Percentiles rank a stretch among this genome's conserved stretches.
These are phyloP conservation scores for Ehretia macrophylla DNA, from an alignment of 257 asterid genomes.

Conservation along the genomic window DNA sequence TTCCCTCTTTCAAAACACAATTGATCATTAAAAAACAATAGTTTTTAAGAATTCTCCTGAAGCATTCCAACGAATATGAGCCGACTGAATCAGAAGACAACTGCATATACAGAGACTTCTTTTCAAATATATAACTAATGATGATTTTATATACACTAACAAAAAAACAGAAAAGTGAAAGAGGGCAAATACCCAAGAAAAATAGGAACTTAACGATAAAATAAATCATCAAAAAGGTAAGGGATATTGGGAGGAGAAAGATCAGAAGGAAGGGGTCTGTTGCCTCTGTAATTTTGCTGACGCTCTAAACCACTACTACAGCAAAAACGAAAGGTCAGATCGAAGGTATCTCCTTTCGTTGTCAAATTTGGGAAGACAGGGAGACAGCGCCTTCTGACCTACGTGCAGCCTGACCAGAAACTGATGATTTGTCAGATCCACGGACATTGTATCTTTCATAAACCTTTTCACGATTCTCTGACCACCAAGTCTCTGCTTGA, in stretches of 20 bases:
- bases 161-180: neutral
- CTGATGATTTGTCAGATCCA: constrained; percentile 79
- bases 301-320: neutral
- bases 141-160: neutral
- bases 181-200: no score
- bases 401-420: constrained; percentile 60
- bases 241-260: neutral
- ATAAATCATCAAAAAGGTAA: neutral
- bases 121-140: no score
- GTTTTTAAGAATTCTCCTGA: no score
- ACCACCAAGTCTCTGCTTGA: constrained; percentile 99
- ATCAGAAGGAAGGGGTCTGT: neutral
- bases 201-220: neutral
- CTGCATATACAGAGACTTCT: no score
- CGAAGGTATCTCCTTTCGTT: neutral
- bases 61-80: no score
- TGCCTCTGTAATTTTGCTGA: neutral
- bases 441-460: constrained; percentile 82
- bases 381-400: constrained; percentile 72
- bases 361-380: constrained; percentile 72
- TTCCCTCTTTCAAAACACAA: no score
- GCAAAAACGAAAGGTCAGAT: neutral
- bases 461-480: constrained; percentile 92
- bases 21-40: no score
- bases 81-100: no score